phyloP scores from a whole-genome alignment of 768 basidiomycete species.

The Lactarius quietus region DNA sequence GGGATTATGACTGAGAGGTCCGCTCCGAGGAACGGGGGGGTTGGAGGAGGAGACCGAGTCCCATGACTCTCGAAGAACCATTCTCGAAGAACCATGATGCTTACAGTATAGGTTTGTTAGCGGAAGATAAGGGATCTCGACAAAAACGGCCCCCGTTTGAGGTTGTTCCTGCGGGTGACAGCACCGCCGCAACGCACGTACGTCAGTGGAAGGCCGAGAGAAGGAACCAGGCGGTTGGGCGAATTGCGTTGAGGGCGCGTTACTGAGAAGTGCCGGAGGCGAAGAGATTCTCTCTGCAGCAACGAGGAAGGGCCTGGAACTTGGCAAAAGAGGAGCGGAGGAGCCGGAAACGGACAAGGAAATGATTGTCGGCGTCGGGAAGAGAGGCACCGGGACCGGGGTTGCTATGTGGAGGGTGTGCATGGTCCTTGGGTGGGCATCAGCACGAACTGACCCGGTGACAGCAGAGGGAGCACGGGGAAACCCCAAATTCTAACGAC shows the following conservation, averaged over 20 bases:
- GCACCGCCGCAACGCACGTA: slow-evolving; percentile 18
- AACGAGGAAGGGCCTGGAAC: slow-evolving; percentile 18
- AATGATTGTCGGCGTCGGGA: slow-evolving; percentile 22
- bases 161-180: slow-evolving; percentile 19
- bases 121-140: slow-evolving; percentile 16
- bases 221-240: slow-evolving; percentile 5
- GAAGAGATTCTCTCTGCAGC: background rate
- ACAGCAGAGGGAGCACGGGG: background rate
- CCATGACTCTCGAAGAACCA: slow-evolving; percentile 11
- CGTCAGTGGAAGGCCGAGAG: slow-evolving; percentile 16
- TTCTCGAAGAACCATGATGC: background rate
- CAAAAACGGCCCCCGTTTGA: slow-evolving; percentile 15
- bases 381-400: slow-evolving; percentile 18
- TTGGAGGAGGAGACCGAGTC: background rate
- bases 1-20: slow-evolving; percentile 3
- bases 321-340: slow-evolving; percentile 17
- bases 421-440: background rate
- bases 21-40: slow-evolving; percentile 9
- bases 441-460: background rate
- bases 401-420: slow-evolving; percentile 16
- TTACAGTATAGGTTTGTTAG: background rate
- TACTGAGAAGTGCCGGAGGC: slow-evolving; percentile 7
- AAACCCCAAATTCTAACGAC: slow-evolving; percentile 11
- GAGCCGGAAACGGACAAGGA: slow-evolving; percentile 21
- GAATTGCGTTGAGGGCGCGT: slow-evolving; percentile 14